Base-by-base conservation (phyloP, 805 yeast species). In the Wickerhamiella dianesei region DNA sequence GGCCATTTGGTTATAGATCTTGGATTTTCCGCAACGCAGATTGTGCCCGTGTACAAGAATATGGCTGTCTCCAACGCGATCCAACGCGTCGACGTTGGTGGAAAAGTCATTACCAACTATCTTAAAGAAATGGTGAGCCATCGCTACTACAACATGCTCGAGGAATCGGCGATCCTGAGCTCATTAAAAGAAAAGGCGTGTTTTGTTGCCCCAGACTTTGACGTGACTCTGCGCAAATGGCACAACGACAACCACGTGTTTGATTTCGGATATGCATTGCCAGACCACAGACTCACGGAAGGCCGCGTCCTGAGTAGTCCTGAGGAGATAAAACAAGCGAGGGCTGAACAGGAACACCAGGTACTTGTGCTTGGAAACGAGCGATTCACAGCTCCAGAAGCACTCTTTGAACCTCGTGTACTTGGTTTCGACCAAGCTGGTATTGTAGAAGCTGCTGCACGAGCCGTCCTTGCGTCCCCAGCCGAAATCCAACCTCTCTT, bases 81-180 rank as follows among this genome's bases (percentile, higher is more conserved):
- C 2, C 74, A 76, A 51, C 79, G 84, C 50, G 64, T 88, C 45
- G 89, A 87, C 41, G 75, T 94, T 42, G 98, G 92, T 0, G 99
- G 99, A 0, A 73, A 84, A 48, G 69, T 84, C 44, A 64, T 92
- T 45, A 84, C 86, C 45, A 95, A 96, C 3, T 75, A 80, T 44
- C 63, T 94, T 45, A 72, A 87, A 52, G 97, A 92, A 59, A 71
- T 84, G 43, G 75, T 89, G 12, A 85, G 96, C 2, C 92, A 82
- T 59, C 71, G 96, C 46, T 92, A 92, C 66, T 92, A 88, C 62
- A 89, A 92, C 58, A 87, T 92, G 54, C 79, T 85, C 59, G 96
- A 92, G 50, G 99, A 94, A 63, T 80, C 95, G 0, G 69, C 82
- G 2, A 65, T 92, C 42, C 79, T 92, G 43, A 85, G 87, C 59